These are phyloP conservation scores for Neurospora sp. DNA, from an alignment of 495 filamentous ascomycete genomes.

Conservation along the genomic window DNA sequence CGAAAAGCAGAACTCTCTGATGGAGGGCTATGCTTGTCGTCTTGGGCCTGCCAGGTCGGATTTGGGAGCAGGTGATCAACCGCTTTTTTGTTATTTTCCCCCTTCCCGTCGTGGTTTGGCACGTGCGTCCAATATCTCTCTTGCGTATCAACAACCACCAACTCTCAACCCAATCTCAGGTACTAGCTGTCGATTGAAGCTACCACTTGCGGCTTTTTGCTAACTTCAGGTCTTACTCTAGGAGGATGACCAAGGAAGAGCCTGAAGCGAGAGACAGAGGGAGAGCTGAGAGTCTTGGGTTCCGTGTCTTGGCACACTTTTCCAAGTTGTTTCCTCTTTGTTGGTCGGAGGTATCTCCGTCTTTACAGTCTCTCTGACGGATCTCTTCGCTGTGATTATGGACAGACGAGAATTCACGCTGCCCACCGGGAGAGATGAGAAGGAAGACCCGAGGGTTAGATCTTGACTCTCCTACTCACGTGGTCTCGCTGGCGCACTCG, in stretches of 20 bases:
- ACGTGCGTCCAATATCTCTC: not conserved
- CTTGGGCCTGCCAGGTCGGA: not conserved
- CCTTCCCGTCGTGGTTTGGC: not conserved
- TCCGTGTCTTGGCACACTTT: not conserved
- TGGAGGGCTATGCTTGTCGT: not conserved
- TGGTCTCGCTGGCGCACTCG: not conserved
- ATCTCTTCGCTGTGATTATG: not conserved
- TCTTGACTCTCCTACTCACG: not conserved
- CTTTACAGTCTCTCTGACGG: not conserved
- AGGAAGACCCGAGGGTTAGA: not conserved
- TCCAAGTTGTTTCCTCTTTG: not conserved
- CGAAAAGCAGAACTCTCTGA: not conserved
- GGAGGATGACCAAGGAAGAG: not conserved
- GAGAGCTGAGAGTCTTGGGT: not conserved
- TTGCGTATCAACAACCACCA: not conserved
- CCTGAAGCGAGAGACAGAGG: not conserved
- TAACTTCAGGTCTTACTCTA: not conserved
- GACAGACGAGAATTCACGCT: not conserved
- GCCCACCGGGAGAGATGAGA: not conserved
- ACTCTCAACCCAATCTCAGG: not conserved
- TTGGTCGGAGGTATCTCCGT: not conserved
- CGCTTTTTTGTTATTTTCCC: not conserved
- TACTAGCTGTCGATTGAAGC: not conserved
- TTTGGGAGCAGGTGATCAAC: not conserved
- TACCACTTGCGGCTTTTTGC: not conserved